Evolutionary conservation across 495 filamentous ascomycete genomes (phyloP).

Genomic region (Glutinoglossum americanum): DNA sequence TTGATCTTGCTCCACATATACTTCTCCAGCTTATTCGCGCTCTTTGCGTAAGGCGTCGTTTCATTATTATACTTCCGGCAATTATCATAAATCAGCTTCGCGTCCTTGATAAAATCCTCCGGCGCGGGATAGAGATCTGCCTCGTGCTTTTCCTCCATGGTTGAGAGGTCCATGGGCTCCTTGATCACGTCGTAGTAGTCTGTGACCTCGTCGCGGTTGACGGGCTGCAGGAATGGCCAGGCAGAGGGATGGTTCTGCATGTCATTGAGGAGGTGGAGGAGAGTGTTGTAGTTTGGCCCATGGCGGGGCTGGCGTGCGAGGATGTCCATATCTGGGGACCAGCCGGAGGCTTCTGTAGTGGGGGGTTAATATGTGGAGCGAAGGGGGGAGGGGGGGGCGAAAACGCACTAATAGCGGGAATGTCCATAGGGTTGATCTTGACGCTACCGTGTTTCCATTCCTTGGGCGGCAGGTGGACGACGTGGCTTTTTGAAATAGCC

Average conservation of each 20-base stretch:
- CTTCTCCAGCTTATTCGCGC: conserved; percentile 86
- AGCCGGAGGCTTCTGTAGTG: conserved; percentile 44
- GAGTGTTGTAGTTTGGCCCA: conserved; percentile 85
- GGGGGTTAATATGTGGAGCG: not conserved
- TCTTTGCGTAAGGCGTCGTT: conserved; percentile 85
- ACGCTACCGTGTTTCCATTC: conserved; percentile 54
- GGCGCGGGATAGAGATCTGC: conserved; percentile 78
- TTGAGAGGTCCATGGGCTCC: conserved; percentile 89
- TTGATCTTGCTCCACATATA: conserved; percentile 90
- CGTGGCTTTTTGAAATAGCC: conserved; percentile 70
- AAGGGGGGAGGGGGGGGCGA: not conserved
- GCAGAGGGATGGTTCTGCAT: conserved; percentile 79
- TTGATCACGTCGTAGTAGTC: conserved; percentile 98
- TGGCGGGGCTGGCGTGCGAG: conserved; percentile 90
- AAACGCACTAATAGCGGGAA: conserved; percentile 43
- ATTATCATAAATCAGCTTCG: conserved; percentile 81
- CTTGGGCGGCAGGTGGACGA: conserved; percentile 64
- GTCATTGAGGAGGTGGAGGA: conserved; percentile 82
- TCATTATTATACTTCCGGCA: conserved; percentile 94
- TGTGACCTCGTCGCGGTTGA: conserved; percentile 82
- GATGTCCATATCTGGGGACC: conserved; percentile 95
- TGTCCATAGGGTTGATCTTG: conserved; percentile 62
- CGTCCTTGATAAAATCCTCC: conserved; percentile 85
- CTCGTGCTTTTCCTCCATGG: conserved; percentile 91
- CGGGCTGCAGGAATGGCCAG: conserved; percentile 89